Conservation (phyloP, 2,329 filamentous ascomycete genomes). For the Verticillium albo-atrum region DNA sequence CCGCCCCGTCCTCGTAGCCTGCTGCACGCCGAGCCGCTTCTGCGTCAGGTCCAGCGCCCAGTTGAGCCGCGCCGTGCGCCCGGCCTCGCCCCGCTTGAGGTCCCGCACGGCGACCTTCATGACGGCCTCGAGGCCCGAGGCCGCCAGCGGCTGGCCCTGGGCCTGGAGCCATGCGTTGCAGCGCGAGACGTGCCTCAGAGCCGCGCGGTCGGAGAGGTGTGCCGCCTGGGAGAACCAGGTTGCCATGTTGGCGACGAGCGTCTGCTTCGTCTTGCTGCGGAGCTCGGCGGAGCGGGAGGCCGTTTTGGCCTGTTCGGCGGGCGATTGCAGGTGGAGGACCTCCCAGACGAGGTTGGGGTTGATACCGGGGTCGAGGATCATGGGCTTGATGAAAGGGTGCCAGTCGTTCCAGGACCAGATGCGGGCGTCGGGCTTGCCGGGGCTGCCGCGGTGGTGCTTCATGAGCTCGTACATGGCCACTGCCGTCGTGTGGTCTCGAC, state of each 20-base stretch:
- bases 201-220: slow-evolving; percentile 12
- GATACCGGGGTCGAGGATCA: slow-evolving; percentile 26
- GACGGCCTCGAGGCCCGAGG: slow-evolving; percentile 19
- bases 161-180: slow-evolving; percentile 7
- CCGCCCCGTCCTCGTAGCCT: slow-evolving; percentile 11
- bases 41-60: slow-evolving; percentile 23
- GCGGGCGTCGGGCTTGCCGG: slow-evolving; percentile 2
- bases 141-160: slow-evolving; percentile 15
- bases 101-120: slow-evolving; percentile 24
- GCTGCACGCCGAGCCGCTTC: slow-evolving; percentile 12
- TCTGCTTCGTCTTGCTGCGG: slow-evolving; percentile 13
- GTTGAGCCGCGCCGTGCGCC: slow-evolving; percentile 22
- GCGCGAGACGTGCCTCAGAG: background rate
- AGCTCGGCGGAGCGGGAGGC: background rate
- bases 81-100: slow-evolving; percentile 25
- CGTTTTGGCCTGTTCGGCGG: background rate
- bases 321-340: slow-evolving; percentile 14
- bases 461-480: slow-evolving; percentile 16
- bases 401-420: slow-evolving; percentile 28
- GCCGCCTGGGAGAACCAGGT: slow-evolving; percentile 21
- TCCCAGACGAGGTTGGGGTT: slow-evolving; percentile 19
- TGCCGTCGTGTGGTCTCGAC: slow-evolving; percentile 19
- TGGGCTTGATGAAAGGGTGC: slow-evolving; percentile 22
- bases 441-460: background rate
- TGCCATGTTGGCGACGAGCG: slow-evolving; percentile 24